These are phyloP conservation scores for Gonapodya sp. DNA, from an alignment of 192 early-diverging fungal genomes.

Conservation along the genomic window DNA sequence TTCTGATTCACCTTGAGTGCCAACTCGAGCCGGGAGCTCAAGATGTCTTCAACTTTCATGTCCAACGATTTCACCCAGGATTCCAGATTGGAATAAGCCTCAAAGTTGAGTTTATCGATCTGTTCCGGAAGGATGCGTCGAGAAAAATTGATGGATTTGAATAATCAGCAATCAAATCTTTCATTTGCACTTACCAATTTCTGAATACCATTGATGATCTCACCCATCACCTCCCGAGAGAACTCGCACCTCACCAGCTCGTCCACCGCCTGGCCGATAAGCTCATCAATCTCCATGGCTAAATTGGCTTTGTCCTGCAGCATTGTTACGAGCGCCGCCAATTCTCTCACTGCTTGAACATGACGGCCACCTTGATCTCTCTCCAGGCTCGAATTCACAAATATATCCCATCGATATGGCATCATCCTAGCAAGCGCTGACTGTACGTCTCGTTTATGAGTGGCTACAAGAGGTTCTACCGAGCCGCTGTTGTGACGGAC, in stretches of 20 bases:
- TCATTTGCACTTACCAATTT: conserved; percentile 40
- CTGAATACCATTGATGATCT: conserved; percentile 73
- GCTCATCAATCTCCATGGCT: conserved; percentile 70
- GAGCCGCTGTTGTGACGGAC: conserved; percentile 50
- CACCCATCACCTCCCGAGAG: conserved; percentile 52
- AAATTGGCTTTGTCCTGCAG: conserved; percentile 93
- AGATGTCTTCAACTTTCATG: conserved; percentile 61
- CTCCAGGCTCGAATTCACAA: conserved; percentile 43
- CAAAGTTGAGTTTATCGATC: conserved; percentile 88
- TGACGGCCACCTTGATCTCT: background rate
- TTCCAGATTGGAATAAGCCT: conserved; percentile 88
- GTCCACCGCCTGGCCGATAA: conserved; percentile 68
- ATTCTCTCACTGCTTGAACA: conserved; percentile 65
- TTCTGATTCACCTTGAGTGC: conserved; percentile 75
- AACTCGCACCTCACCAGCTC: conserved; percentile 78
- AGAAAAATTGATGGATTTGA: too few relatives aligned
- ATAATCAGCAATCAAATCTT: too few relatives aligned
- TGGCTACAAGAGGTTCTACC: conserved; percentile 73
- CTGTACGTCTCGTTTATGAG: conserved; percentile 93
- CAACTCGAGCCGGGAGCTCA: conserved; percentile 59
- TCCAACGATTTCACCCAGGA: conserved; percentile 81
- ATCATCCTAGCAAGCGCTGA: conserved; percentile 64
- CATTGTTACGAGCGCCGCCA: conserved; percentile 75
- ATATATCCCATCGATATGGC: conserved; percentile 18
- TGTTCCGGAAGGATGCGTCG: conserved; percentile 8